phyloP scores from a whole-genome alignment of 2,329 filamentous ascomycete species.

The Penicillium sp. region DNA sequence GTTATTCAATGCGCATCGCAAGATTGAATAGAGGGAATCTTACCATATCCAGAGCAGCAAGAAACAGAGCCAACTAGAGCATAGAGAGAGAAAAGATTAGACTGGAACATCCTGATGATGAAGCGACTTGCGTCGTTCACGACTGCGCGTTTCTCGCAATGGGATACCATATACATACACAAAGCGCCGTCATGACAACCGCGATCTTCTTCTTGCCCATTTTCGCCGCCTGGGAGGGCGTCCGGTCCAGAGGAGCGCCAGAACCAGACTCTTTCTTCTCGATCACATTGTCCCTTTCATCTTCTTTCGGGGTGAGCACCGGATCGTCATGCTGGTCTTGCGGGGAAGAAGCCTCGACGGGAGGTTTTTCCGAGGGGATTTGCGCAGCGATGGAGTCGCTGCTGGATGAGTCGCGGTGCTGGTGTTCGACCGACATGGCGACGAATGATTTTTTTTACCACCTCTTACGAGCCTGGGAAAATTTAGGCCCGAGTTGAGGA shows the following conservation, averaged over 20 bases:
- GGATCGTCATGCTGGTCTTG: background rate
- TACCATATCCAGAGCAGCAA: conserved; percentile 64
- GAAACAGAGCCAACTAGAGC: conserved; percentile 58
- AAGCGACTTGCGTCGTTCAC: background rate
- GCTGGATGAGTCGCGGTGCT: conserved; percentile 17
- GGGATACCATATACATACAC: conserved; percentile 31
- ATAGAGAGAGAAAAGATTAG: conserved; percentile 14
- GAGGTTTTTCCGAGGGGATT: conserved; percentile 13
- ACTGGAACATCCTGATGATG: background rate
- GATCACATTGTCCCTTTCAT: conserved; percentile 7
- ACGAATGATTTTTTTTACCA: background rate
- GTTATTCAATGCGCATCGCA: background rate
- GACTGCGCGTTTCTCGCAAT: background rate
- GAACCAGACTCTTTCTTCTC: conserved; percentile 25
- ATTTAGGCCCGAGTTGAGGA: background rate
- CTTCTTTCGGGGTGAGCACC: background rate
- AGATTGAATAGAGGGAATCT: conserved; percentile 4
- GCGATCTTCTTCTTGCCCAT: conserved; percentile 46
- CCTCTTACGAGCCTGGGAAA: background rate
- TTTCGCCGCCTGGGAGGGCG: conserved; percentile 42
- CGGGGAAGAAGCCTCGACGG: conserved; percentile 8
- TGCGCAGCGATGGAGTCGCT: conserved; percentile 17
- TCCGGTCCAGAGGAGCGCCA: conserved; percentile 33
- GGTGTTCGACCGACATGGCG: conserved; percentile 10
- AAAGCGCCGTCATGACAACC: conserved; percentile 48